A percentile compares a stretch with the other conserved stretches of the same genome.
Evolutionary conservation across 2,329 filamentous ascomycete genomes (phyloP).

Genomic region (Colletotrichum somersetense): DNA sequence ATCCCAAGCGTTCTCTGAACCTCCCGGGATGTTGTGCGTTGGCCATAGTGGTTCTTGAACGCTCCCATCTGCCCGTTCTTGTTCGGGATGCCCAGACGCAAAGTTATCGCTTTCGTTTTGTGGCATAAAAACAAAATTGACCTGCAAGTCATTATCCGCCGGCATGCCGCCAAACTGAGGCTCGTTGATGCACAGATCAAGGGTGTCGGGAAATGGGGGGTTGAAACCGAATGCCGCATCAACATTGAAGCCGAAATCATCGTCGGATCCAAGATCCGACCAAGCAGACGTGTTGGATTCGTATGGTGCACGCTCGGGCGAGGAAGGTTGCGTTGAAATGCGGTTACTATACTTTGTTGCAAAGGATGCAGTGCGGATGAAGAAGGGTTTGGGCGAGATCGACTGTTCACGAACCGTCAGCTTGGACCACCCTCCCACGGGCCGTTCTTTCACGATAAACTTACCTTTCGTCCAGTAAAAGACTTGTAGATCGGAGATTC

Average conservation of each 20-base stretch:
- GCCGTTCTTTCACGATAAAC: background rate
- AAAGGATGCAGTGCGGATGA: conserved; percentile 27
- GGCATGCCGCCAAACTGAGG: conserved; percentile 19
- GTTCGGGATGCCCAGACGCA: conserved; percentile 21
- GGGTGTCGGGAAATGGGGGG: conserved; percentile 4
- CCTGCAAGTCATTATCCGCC: conserved; percentile 26
- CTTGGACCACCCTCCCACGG: background rate
- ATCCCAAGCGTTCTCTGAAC: conserved; percentile 29
- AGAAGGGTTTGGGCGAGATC: conserved; percentile 28
- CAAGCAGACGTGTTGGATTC: conserved; percentile 7
- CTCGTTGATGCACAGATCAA: conserved; percentile 25
- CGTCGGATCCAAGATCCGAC: conserved; percentile 35
- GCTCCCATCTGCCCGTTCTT: conserved; percentile 21
- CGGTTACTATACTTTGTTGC: conserved; percentile 23
- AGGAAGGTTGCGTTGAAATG: conserved; percentile 4
- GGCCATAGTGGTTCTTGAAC: conserved; percentile 30
- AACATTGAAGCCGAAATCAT: conserved; percentile 19
- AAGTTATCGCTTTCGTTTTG: conserved; percentile 24
- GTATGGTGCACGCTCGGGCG: background rate
- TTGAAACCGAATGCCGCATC: conserved; percentile 17
- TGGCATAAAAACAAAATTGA: conserved; percentile 38
- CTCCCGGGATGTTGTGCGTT: conserved; percentile 19
- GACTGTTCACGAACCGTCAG: conserved; percentile 17
- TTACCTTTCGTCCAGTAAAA: conserved; percentile 19
- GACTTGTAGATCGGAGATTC: conserved; percentile 39